phyloP scores from a whole-genome alignment of 2,329 filamentous ascomycete species.

The Botrytis sinoallii region DNA sequence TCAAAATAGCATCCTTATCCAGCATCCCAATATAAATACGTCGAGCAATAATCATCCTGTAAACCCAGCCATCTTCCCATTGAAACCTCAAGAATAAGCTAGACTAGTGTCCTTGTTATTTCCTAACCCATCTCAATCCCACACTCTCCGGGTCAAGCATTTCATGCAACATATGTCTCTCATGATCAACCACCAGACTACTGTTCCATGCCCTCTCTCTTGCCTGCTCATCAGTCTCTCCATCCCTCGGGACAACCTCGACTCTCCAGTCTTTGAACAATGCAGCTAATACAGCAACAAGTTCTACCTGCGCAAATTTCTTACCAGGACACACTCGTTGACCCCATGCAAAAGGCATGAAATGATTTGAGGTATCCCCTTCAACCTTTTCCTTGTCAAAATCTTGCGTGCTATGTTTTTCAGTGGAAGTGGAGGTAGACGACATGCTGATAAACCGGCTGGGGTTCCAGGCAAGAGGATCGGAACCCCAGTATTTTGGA shows the following conservation, averaged over 20 bases:
- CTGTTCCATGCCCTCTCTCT: conserved; percentile 1
- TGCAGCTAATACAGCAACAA: neutral
- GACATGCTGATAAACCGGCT: neutral
- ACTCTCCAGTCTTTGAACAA: neutral
- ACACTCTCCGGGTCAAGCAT: neutral
- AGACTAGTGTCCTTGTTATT: neutral
- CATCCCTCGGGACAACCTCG: neutral
- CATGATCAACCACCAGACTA: conserved; percentile 5
- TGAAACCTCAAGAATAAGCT: neutral
- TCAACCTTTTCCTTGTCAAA: neutral
- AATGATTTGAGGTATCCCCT: neutral
- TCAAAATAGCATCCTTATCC: neutral
- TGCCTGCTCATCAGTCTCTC: neutral
- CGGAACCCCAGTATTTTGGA: neutral
- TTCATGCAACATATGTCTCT: conserved; percentile 13
- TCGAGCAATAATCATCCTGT: neutral
- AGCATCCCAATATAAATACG: neutral
- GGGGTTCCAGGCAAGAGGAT: neutral
- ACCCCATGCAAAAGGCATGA: conserved; percentile 8
- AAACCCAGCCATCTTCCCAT: neutral
- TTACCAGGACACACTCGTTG: conserved; percentile 8
- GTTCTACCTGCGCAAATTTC: conserved; percentile 4
- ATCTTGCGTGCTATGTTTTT: neutral
- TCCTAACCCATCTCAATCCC: neutral
- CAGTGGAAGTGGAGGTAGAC: neutral